Evolutionary conservation across 192 early-diverging fungal genomes (phyloP).

Genomic region (Thoreauomyces humboldtii): DNA sequence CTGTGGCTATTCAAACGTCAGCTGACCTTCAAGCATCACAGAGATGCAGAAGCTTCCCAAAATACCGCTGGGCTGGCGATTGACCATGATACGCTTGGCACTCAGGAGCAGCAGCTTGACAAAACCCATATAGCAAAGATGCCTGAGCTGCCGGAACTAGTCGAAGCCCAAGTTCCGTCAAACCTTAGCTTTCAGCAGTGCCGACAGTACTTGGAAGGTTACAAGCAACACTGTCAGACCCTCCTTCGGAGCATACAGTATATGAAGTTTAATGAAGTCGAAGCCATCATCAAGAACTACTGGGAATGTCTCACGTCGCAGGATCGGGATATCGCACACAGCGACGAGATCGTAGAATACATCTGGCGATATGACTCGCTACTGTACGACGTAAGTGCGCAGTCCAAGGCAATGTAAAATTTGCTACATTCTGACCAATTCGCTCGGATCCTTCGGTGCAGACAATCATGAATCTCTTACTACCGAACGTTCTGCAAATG

Average conservation of each 20-base stretch:
- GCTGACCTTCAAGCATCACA: neutral
- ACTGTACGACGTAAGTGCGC: slow-evolving; percentile 46
- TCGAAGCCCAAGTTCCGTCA: slow-evolving; percentile 15
- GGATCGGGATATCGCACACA: slow-evolving; percentile 20
- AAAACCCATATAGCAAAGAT: slow-evolving; percentile 26
- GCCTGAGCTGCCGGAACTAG: slow-evolving; percentile 27
- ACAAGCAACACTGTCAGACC: slow-evolving; percentile 29
- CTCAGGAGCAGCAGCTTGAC: slow-evolving; percentile 29
- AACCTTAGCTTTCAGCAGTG: neutral
- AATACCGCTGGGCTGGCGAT: slow-evolving; percentile 6
- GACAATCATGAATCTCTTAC: slow-evolving; percentile 32
- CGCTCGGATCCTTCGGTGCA: neutral
- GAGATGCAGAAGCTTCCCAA: neutral
- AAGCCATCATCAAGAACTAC: slow-evolving; percentile 24
- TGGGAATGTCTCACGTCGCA: slow-evolving; percentile 12
- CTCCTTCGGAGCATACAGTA: slow-evolving; percentile 28
- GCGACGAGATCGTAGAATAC: slow-evolving; percentile 37
- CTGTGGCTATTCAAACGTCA: neutral
- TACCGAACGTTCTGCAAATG: slow-evolving; percentile 32
- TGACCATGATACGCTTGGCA: slow-evolving; percentile 17
- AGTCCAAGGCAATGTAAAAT: neutral
- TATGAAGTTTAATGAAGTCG: slow-evolving; percentile 33
- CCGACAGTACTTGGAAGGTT: slow-evolving; percentile 17
- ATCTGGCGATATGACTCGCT: slow-evolving; percentile 52
- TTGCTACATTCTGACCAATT: neutral